phyloP scores from a whole-genome alignment of 2,329 filamentous ascomycete species.

The Exophiala mesophila region DNA sequence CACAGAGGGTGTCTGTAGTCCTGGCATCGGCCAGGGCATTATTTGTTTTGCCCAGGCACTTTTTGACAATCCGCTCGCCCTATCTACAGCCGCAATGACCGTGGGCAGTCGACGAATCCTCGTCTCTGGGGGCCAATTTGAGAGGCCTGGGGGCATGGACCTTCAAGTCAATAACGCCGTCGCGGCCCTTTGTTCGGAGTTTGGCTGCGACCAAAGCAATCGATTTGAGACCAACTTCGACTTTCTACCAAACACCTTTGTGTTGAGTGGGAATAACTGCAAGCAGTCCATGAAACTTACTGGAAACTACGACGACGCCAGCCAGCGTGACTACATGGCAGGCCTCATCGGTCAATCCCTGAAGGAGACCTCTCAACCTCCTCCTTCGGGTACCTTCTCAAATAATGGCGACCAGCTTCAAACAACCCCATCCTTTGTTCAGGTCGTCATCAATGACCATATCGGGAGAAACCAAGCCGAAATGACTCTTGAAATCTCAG shows the following conservation, averaged over 20 bases:
- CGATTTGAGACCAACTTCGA: too few species aligned
- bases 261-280: neutral
- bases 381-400: neutral
- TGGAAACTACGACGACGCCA: neutral
- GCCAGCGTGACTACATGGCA: neutral
- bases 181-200: neutral
- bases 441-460: neutral
- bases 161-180: neutral
- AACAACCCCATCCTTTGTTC: neutral
- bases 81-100: neutral
- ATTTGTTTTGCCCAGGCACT: slow-evolving; percentile 6
- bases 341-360: too few species aligned
- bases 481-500: neutral
- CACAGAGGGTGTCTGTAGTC: neutral
- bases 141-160: neutral
- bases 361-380: neutral
- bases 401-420: neutral
- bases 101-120: neutral
- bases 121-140: too few species aligned
- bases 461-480: neutral
- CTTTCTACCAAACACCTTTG: neutral
- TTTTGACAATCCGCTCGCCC: slow-evolving; percentile 5
- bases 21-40: neutral
- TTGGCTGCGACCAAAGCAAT: neutral
- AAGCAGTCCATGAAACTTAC: neutral